Base-by-base conservation (phyloP, 768 basidiomycete genomes). In the Calocybe gangraenosa region DNA sequence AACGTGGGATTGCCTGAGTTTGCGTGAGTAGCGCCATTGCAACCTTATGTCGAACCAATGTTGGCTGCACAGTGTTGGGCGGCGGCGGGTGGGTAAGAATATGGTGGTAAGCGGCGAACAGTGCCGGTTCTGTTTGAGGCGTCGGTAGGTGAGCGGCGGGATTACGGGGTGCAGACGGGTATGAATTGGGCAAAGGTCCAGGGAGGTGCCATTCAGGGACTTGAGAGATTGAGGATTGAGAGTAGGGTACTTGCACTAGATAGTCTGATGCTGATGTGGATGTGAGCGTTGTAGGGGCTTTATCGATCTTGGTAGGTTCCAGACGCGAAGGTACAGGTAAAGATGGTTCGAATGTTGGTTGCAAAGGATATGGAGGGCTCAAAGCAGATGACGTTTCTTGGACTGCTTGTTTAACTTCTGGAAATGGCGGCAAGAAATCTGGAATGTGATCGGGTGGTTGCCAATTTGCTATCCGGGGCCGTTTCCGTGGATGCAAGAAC, bases 131-230 rank as follows among this genome's bases (percentile, higher is more conserved):
- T 6, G 75, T 74, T 51, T 76, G 77, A 0, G 82, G 78, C 1
- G 75, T 74, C 3, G 75, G 61, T 5, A 70, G 58, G 3, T 68
- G 71, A 3, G 57, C 53, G 17, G 53, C 46, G 1, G 56, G 49
- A 0, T 15, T 41, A 38, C 37, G 42, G 45, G 71, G 60, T 2
- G 61, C 57, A 2, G 76, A 55, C 11, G 25, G 5, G 25, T 28
- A 11, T 11, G 25, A 11, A 11, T 28, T 28, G 6, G 11, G 25
- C 11, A 28, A 11, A 5, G 11, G 25, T 28, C 25, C 25, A 2
- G 83, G 86, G 0, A 90, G 68, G 58, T 89, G 87, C 79, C 84
- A 82, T 55, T 84, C 75, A 14, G 84, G 73, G 6, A 76, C 69
- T 6, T 71, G 66, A 3, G 84, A 74, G 18, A 91, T 76, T 3